These are phyloP conservation scores for Collybia sp. DNA, from an alignment of 768 basidiomycete genomes.

Conservation along the genomic window DNA sequence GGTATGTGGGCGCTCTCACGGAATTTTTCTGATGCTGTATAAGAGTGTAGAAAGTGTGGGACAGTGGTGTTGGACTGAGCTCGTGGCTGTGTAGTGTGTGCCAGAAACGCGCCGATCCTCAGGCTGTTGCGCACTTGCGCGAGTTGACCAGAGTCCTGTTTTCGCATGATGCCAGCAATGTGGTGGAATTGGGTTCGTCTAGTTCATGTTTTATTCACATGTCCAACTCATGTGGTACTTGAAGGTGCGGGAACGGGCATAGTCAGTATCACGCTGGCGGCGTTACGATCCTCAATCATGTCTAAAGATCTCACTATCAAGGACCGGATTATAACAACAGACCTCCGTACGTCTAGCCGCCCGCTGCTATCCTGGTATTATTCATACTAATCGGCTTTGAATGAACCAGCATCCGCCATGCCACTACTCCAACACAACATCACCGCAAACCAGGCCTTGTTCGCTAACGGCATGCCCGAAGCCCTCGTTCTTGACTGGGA, in stretches of 20 bases:
- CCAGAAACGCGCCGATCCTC: slow-evolving; percentile 10
- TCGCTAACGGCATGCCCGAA: slow-evolving; percentile 22
- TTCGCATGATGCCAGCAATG: slow-evolving; percentile 26
- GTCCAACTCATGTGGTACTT: slow-evolving; percentile 1
- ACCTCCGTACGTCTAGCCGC: slow-evolving; percentile 54
- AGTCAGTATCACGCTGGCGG: slow-evolving; percentile 62
- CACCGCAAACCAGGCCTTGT: slow-evolving; percentile 32
- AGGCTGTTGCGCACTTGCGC: slow-evolving; percentile 8
- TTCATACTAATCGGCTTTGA: background rate
- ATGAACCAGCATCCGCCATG: slow-evolving; percentile 66
- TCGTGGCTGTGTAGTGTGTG: slow-evolving; percentile 53
- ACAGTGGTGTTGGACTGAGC: slow-evolving; percentile 84
- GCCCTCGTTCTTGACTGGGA: slow-evolving; percentile 74
- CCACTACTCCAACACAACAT: slow-evolving; percentile 76
- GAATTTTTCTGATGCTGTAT: slow-evolving; percentile 17
- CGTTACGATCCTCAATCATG: slow-evolving; percentile 38
- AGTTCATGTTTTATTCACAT: background rate
- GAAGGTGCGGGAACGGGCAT: slow-evolving; percentile 87
- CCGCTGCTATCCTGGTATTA: background rate
- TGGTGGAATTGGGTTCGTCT: slow-evolving; percentile 69
- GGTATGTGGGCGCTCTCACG: slow-evolving; percentile 36
- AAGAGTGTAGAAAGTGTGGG: slow-evolving; percentile 86
- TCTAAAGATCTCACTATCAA: slow-evolving; percentile 4
- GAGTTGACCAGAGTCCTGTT: slow-evolving; percentile 34
- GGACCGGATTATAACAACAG: slow-evolving; percentile 51